phyloP scores from a whole-genome alignment of 106 monocot genomes.

The Dendrobium nobile region DNA sequence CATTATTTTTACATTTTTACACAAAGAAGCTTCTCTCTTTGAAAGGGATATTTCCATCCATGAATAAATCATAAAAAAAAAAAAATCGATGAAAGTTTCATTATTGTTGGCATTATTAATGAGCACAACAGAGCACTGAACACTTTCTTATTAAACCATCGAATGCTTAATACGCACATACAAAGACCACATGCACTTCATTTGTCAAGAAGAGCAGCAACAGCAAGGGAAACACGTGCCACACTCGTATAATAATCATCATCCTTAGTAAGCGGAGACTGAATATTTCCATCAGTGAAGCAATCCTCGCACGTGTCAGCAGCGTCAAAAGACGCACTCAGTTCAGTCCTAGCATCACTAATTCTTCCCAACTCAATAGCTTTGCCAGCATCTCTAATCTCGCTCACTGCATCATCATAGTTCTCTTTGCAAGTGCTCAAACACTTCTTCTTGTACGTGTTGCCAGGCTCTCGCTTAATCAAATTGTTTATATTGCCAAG shows the following conservation, averaged over 20 bases:
- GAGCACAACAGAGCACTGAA: no score
- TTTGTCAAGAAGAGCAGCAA: slow-evolving; percentile 1
- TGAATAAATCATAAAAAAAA: no score
- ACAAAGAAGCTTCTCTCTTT: no score
- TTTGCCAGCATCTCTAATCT: background rate
- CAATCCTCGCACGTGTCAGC: background rate
- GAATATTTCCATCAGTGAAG: background rate
- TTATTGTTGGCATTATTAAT: no score
- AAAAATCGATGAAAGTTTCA: no score
- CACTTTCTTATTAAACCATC: no score
- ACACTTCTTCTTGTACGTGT: background rate
- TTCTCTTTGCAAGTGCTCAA: background rate
- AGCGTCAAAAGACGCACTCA: background rate
- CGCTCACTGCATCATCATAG: background rate
- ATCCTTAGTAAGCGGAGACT: background rate
- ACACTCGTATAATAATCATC: background rate
- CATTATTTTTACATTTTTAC: no score
- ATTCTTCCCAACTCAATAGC: background rate
- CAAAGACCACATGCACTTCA: background rate
- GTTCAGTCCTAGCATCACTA: background rate
- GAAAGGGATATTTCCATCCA: no score
- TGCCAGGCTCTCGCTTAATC: background rate
- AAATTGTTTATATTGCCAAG: background rate
- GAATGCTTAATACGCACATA: no score
- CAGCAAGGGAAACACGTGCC: background rate